phyloP scores from a whole-genome alignment of 2,329 filamentous ascomycete genomes.

The Pseudocercospora ulei region DNA sequence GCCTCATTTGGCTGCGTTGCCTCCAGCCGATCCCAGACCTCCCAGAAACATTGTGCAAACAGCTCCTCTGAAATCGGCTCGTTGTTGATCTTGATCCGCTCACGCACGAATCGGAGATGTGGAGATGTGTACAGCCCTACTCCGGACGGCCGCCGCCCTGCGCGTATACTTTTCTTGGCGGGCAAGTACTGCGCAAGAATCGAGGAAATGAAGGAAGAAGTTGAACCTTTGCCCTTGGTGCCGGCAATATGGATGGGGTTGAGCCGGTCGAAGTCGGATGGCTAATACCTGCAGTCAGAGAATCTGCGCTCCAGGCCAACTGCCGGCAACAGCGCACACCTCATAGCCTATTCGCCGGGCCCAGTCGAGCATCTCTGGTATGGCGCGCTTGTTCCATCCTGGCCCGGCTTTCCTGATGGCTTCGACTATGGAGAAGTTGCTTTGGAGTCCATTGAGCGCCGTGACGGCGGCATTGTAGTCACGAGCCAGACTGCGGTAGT shows the following conservation, averaged over 20 bases:
- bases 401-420: conserved; percentile 65
- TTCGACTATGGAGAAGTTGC: conserved; percentile 69
- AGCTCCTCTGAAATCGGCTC: conserved; percentile 55
- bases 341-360: conserved; percentile 64
- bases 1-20: conserved; percentile 46
- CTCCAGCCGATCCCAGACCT: conserved; percentile 65
- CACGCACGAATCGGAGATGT: conserved; percentile 71
- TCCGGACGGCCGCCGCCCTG: conserved; percentile 25
- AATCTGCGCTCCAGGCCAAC: neutral
- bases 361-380: conserved; percentile 76
- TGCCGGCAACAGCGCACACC: conserved; percentile 41
- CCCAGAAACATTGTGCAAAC: conserved; percentile 72
- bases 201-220: conserved; percentile 70
- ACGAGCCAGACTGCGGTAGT: conserved; percentile 19
- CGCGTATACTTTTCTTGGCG: conserved; percentile 32
- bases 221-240: conserved; percentile 89
- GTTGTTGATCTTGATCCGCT: conserved; percentile 74
- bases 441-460: conserved; percentile 66
- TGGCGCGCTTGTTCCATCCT: conserved; percentile 61
- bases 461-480: conserved; percentile 52
- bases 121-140: conserved; percentile 79
- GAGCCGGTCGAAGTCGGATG: conserved; percentile 51
- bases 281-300: conserved; percentile 37
- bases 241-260: conserved; percentile 75
- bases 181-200: conserved; percentile 58